phyloP scores from a whole-genome alignment of 768 basidiomycete genomes.

The Crucibulum laeve region DNA sequence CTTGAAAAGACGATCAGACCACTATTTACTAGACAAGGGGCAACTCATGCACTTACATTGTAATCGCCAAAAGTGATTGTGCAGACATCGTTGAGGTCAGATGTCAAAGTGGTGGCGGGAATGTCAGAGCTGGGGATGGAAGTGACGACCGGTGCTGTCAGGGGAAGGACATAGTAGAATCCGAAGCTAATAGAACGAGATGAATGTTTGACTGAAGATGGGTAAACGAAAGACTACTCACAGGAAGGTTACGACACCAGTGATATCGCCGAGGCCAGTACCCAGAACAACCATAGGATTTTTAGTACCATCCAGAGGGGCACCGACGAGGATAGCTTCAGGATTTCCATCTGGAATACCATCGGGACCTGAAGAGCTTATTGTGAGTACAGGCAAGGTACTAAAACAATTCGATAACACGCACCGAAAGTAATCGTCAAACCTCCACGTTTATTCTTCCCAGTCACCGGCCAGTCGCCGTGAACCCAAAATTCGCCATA shows the following conservation, averaged over 20 bases:
- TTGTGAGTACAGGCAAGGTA: slow-evolving; percentile 3
- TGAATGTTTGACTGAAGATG: neutral
- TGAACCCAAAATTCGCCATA: slow-evolving; percentile 58
- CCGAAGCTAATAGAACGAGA: slow-evolving; percentile 29
- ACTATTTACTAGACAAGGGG: neutral
- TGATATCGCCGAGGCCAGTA: slow-evolving; percentile 40
- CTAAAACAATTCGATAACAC: slow-evolving; percentile 4
- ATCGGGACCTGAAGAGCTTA: slow-evolving; percentile 30
- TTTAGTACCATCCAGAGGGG: slow-evolving; percentile 46
- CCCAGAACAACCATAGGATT: slow-evolving; percentile 49
- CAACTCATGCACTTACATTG: neutral
- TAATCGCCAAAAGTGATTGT: slow-evolving; percentile 3
- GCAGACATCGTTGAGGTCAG: slow-evolving; percentile 30
- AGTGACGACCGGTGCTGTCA: slow-evolving; percentile 47
- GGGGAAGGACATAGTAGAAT: slow-evolving; percentile 53
- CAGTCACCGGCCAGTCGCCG: slow-evolving; percentile 52
- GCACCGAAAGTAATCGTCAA: slow-evolving; percentile 45
- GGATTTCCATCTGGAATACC: slow-evolving; percentile 55
- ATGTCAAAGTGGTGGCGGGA: slow-evolving; percentile 34
- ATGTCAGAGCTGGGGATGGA: slow-evolving; percentile 28
- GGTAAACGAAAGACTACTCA: slow-evolving; percentile 17
- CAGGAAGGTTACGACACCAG: slow-evolving; percentile 53
- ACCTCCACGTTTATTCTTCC: slow-evolving; percentile 52
- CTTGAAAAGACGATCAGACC: neutral
- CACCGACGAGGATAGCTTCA: slow-evolving; percentile 50